Evolutionary conservation across 1,284 basidiomycete genomes (phyloP).

Genomic region (Irpex lacteus): DNA sequence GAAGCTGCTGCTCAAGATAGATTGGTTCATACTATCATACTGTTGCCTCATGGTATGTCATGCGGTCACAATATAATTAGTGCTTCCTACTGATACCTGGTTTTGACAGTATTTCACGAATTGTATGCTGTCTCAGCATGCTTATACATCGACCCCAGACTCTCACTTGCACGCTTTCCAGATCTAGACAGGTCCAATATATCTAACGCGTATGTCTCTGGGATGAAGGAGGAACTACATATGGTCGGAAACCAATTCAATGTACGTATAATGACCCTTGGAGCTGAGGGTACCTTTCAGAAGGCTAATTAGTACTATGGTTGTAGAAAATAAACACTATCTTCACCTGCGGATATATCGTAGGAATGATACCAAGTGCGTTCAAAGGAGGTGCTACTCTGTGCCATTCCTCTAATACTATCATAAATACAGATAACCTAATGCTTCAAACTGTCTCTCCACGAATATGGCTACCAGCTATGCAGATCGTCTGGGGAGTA

Average conservation of each 20-base stretch:
- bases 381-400: not conserved
- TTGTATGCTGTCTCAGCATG: slow-evolving; percentile 35
- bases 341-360: slow-evolving; percentile 69
- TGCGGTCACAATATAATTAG: not conserved
- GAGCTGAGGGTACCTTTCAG: not conserved
- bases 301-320: not conserved
- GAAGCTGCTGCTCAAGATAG: slow-evolving; percentile 53
- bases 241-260: slow-evolving; percentile 74
- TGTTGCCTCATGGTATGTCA: slow-evolving; percentile 63
- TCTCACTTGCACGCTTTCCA: slow-evolving; percentile 21
- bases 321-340: slow-evolving; percentile 65
- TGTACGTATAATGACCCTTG: slow-evolving; percentile 27
- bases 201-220: slow-evolving; percentile 74
- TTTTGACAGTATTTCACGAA: slow-evolving; percentile 58
- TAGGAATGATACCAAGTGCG: slow-evolving; percentile 71
- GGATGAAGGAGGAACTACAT: slow-evolving; percentile 76
- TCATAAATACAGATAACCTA: slow-evolving; percentile 49
- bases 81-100: slow-evolving; percentile 1
- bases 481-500: slow-evolving; percentile 65
- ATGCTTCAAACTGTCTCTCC: slow-evolving; percentile 60
- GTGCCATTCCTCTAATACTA: not conserved
- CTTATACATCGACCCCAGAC: not conserved
- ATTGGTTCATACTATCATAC: slow-evolving; percentile 66
- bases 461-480: slow-evolving; percentile 62
- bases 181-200: slow-evolving; percentile 68